Evolutionary conservation across 257 asterid genomes (phyloP).

Genomic region (Handroanthus guayacan): DNA sequence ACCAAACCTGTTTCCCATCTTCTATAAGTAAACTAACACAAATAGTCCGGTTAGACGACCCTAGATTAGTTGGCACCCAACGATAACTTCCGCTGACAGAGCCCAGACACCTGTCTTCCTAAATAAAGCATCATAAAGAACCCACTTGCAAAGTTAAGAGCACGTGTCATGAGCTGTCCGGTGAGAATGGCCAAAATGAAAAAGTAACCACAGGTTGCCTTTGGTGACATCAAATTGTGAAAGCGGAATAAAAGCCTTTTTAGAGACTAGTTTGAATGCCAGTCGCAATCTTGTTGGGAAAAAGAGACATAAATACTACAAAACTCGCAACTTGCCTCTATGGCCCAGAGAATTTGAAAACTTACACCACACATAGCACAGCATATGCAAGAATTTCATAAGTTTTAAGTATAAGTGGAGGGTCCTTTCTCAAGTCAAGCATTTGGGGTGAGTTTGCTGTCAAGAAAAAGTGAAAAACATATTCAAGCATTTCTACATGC

Average conservation of each 20-base stretch:
- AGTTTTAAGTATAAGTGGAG: neutral
- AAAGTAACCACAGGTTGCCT: neutral
- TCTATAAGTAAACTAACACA: too few species aligned
- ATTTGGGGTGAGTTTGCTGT: neutral
- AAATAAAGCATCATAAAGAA: too few species aligned
- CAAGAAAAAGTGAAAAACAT: too few species aligned
- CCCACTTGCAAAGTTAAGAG: neutral
- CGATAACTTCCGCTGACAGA: too few species aligned
- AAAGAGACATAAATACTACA: neutral
- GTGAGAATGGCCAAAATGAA: neutral
- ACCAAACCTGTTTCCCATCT: too few species aligned
- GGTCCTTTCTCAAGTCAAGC: neutral
- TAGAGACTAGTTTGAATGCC: neutral
- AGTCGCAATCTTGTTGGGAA: neutral
- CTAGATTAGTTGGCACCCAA: too few species aligned
- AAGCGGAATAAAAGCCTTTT: neutral
- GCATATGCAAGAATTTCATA: neutral
- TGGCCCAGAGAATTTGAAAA: neutral
- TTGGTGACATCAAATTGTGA: neutral
- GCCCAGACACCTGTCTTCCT: too few species aligned
- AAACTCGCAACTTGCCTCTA: neutral
- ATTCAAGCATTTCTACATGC: neutral
- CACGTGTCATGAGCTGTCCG: neutral
- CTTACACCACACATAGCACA: neutral
- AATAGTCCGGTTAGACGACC: too few species aligned